phyloP scores from a whole-genome alignment of 805 yeast genomes.

The Priceomyces fermenticarens region DNA sequence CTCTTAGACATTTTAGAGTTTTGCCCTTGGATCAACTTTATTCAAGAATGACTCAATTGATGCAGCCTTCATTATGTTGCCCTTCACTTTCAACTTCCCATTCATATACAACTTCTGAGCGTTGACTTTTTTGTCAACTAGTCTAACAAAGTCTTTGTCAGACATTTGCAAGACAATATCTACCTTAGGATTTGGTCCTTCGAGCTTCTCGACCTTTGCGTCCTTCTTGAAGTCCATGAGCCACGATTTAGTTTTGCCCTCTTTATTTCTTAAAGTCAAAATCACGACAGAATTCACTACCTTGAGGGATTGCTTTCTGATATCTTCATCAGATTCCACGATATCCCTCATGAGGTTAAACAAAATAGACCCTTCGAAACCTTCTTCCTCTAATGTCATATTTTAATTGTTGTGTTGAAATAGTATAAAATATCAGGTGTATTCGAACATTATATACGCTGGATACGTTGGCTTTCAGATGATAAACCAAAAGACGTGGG shows the following conservation, averaged over 20 bases:
- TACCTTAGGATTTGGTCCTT: conserved; percentile 42
- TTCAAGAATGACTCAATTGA: conserved; percentile 61
- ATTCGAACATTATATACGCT: too few species aligned
- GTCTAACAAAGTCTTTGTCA: conserved; percentile 61
- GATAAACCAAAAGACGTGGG: too few species aligned
- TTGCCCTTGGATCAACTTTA: conserved; percentile 36
- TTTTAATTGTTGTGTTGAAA: too few species aligned
- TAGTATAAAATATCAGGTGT: too few species aligned
- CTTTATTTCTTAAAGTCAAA: conserved; percentile 56
- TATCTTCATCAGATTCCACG: conserved; percentile 19
- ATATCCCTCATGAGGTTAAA: conserved; percentile 21
- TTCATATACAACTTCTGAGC: conserved; percentile 75
- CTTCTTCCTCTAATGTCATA: conserved; percentile 18
- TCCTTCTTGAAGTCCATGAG: conserved; percentile 55
- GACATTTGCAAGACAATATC: conserved; percentile 58
- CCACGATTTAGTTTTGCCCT: conserved; percentile 56
- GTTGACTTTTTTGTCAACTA: conserved; percentile 69
- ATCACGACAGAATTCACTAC: conserved; percentile 18
- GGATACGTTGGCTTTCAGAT: too few species aligned
- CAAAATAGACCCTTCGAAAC: conserved; percentile 20
- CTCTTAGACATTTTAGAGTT: too few species aligned
- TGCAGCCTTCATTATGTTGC: conserved; percentile 82
- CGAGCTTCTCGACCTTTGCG: conserved; percentile 40
- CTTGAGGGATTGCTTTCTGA: conserved; percentile 15
- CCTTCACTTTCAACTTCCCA: conserved; percentile 78